Evolutionary conservation across 2,329 filamentous ascomycete species (phyloP).

Genomic region (Trichoderma harzianum): DNA sequence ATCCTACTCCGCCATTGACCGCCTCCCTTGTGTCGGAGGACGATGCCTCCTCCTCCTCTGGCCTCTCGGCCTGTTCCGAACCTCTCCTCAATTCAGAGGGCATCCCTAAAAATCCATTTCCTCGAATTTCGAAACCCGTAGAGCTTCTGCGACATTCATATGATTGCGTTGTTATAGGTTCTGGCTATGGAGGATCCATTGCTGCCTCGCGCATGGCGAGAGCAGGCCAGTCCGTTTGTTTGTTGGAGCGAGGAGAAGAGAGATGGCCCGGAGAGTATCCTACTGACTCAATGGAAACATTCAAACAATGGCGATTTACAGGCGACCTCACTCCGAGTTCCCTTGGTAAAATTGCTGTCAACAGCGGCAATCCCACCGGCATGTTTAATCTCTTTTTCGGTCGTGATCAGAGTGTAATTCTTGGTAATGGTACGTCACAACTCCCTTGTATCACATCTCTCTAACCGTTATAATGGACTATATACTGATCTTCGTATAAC

Average conservation of each 20-base stretch:
- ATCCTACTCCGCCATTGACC: background rate
- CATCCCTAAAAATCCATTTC: slow-evolving; percentile 36
- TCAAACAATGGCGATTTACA: slow-evolving; percentile 54
- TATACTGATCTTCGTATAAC: slow-evolving; percentile 28
- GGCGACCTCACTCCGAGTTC: slow-evolving; percentile 48
- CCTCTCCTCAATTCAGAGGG: background rate
- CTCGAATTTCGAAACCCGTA: slow-evolving; percentile 54
- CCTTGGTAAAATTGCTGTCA: slow-evolving; percentile 34
- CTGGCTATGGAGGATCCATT: slow-evolving; percentile 65
- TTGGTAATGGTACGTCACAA: slow-evolving; percentile 48
- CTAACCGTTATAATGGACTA: background rate
- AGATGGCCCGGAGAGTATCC: slow-evolving; percentile 66
- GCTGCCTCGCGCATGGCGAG: slow-evolving; percentile 64
- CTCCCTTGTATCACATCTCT: background rate
- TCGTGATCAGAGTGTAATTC: slow-evolving; percentile 60
- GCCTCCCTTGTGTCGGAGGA: background rate
- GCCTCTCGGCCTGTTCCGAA: background rate
- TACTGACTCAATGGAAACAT: slow-evolving; percentile 41
- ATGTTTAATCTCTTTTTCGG: slow-evolving; percentile 63
- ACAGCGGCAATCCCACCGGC: slow-evolving; percentile 53
- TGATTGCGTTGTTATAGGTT: slow-evolving; percentile 65
- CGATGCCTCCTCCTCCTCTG: background rate
- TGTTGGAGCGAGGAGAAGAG: slow-evolving; percentile 63
- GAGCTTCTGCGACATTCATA: slow-evolving; percentile 56
- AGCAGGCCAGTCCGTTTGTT: slow-evolving; percentile 53